phyloP scores from a whole-genome alignment of 306 rosid species.

The Lithocarpus polystachyus region DNA sequence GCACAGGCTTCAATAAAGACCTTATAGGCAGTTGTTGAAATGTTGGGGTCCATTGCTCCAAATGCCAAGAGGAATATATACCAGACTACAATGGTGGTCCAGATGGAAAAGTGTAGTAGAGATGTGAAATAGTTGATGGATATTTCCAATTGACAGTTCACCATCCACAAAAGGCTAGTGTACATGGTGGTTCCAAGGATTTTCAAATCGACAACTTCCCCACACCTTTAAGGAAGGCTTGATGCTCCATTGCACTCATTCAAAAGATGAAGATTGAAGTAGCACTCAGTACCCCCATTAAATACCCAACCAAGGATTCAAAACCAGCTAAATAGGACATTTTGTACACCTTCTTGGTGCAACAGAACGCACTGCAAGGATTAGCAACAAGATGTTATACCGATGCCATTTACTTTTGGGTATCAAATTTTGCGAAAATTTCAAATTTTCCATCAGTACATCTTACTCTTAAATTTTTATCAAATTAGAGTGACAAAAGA shows the following conservation, averaged over 20 bases:
- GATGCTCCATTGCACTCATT: constrained; percentile 46
- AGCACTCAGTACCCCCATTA: constrained; percentile 55
- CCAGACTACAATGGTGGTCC: constrained; percentile 81
- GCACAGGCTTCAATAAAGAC: constrained; percentile 38
- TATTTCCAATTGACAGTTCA: constrained; percentile 87
- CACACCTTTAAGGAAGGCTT: constrained; percentile 79
- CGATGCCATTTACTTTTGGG: background rate
- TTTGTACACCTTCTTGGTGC: constrained; percentile 29
- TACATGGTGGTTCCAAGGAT: constrained; percentile 74
- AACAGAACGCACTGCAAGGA: constrained; percentile 71
- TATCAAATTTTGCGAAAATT: background rate
- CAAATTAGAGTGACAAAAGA: background rate
- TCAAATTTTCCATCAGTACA: background rate
- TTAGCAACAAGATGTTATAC: background rate
- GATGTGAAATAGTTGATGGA: constrained; percentile 52
- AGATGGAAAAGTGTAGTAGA: constrained; percentile 77
- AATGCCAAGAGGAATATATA: constrained; percentile 74
- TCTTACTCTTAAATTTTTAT: background rate
- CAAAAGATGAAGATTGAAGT: constrained; percentile 72
- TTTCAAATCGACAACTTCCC: constrained; percentile 61
- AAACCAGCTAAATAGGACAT: constrained; percentile 79
- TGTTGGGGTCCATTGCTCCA: constrained; percentile 71
- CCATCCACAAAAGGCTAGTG: constrained; percentile 87
- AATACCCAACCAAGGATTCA: constrained; percentile 68
- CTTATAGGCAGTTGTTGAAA: constrained; percentile 73